phyloP scores from a whole-genome alignment of 140 eudicot species.

The Oenanthe javanica region DNA sequence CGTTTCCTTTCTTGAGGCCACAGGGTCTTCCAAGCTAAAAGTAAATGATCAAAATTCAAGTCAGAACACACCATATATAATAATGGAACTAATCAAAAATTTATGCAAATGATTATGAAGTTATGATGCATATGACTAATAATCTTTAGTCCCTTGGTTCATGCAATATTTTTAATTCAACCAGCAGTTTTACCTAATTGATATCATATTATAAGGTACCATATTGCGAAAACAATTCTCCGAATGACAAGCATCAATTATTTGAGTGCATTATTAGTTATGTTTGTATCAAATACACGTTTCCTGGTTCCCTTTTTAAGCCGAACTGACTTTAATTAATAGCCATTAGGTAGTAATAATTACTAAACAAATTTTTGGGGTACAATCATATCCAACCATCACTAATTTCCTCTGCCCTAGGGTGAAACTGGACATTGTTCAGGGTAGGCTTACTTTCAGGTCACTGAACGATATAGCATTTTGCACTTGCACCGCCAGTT shows the following conservation, averaged over 20 bases:
- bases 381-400: background rate
- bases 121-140: background rate
- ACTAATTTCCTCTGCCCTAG: background rate
- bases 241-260: background rate
- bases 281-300: background rate
- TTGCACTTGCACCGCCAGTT: background rate
- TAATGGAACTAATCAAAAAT: background rate
- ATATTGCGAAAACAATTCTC: background rate
- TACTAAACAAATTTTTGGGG: background rate
- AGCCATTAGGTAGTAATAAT: background rate
- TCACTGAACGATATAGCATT: background rate
- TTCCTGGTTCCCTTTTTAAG: background rate
- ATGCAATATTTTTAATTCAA: background rate
- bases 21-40: constrained; percentile 89
- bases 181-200: background rate
- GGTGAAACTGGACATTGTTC: background rate
- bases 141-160: background rate
- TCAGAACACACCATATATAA: constrained; percentile 9
- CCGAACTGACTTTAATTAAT: background rate
- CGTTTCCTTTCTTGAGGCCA: constrained; percentile 98
- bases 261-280: background rate
- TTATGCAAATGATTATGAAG: background rate
- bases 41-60: background rate
- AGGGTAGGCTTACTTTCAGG: background rate
- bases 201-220: too few relatives aligned